These are phyloP conservation scores for Lachancea meyersii DNA, from an alignment of 805 yeast species.

Conservation along the genomic window DNA sequence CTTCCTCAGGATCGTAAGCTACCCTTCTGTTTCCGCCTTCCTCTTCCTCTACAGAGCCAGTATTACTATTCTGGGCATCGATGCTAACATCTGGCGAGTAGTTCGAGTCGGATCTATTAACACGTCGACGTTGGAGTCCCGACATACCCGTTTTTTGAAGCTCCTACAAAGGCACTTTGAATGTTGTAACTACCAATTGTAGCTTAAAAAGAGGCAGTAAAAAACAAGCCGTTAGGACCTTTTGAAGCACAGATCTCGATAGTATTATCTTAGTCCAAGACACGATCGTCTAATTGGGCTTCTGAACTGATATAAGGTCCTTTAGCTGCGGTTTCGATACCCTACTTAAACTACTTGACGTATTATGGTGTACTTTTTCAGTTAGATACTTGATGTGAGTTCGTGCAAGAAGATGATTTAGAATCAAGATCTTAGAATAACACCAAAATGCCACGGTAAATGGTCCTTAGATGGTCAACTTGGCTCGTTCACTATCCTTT, in stretches of 20 bases:
- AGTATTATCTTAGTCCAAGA: no score
- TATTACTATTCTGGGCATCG: background rate
- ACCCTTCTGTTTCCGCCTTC: slow-evolving; percentile 39
- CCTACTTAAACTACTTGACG: background rate
- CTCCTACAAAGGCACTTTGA: background rate
- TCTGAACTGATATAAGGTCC: no score
- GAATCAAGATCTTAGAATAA: background rate
- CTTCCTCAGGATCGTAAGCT: slow-evolving; percentile 71
- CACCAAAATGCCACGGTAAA: no score
- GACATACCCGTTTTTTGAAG: slow-evolving; percentile 34
- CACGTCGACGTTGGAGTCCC: slow-evolving; percentile 74
- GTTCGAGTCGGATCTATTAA: slow-evolving; percentile 37
- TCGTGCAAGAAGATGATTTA: background rate
- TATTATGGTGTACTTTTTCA: background rate
- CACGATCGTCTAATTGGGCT: no score
- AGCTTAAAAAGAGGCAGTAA: no score
- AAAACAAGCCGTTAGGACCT: no score
- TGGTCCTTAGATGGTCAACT: background rate
- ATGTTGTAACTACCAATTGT: no score
- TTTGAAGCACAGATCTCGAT: no score
- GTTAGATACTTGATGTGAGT: background rate
- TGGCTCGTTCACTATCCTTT: slow-evolving; percentile 33
- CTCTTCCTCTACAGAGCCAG: slow-evolving; percentile 17
- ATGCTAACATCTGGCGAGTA: slow-evolving; percentile 10
- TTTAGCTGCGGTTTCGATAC: background rate